Evolutionary conservation across 768 basidiomycete genomes (phyloP).

Genomic region (Filobasidium floriforme): DNA sequence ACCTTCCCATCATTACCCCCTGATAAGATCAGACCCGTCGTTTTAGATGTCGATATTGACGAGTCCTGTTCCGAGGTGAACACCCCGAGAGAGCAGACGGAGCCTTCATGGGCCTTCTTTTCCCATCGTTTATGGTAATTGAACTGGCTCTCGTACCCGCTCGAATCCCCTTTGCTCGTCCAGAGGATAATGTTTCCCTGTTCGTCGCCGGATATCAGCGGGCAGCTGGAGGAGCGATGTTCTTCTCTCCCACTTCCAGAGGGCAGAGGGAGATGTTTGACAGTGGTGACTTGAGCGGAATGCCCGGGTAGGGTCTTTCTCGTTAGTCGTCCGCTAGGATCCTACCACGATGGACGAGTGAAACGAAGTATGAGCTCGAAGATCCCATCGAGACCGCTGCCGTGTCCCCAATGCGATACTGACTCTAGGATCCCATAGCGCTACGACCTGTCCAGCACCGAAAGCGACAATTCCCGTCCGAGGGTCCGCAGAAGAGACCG

Average conservation of each 20-base stretch:
- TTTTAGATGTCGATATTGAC: too few relatives aligned
- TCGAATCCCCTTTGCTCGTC: conserved; percentile 43
- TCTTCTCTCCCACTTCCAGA: neutral
- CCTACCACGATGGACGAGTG: conserved; percentile 44
- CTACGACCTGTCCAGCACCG: conserved; percentile 54
- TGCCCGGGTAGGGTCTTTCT: conserved; percentile 68
- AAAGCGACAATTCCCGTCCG: conserved; percentile 51
- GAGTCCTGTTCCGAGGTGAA: neutral
- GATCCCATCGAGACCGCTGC: neutral
- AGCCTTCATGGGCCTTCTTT: conserved; percentile 57
- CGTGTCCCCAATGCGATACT: conserved; percentile 26
- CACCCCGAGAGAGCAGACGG: conserved; percentile 62
- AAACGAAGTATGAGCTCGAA: neutral
- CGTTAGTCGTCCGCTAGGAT: conserved; percentile 53
- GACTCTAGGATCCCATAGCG: conserved; percentile 57
- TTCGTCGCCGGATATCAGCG: conserved; percentile 66
- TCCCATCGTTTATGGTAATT: conserved; percentile 34
- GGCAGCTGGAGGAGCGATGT: conserved; percentile 31
- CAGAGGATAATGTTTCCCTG: conserved; percentile 62
- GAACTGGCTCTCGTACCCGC: conserved; percentile 21
- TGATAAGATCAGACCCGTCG: conserved; percentile 53
- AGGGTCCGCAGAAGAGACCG: conserved; percentile 33
- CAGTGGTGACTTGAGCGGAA: conserved; percentile 63
- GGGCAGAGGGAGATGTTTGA: conserved; percentile 56
- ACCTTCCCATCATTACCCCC: conserved; percentile 75